These are phyloP conservation scores for Climacium dendroides DNA, from an alignment of 225 moss, liverwort and hornwort species.

Conservation along the genomic window DNA sequence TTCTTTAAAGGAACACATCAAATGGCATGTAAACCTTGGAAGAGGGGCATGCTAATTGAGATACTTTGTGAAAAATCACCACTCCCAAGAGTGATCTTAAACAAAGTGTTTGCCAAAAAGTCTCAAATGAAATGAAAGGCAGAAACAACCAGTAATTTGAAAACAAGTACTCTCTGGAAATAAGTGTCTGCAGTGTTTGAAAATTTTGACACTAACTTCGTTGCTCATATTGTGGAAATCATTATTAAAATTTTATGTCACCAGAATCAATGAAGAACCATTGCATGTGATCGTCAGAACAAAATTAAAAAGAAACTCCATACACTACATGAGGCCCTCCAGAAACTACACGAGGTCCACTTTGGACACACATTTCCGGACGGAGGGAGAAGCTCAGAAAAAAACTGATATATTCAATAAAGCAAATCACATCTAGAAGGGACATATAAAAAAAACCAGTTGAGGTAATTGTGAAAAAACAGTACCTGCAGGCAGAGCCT, in stretches of 20 bases:
- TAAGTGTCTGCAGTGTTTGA: not conserved
- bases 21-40: not conserved
- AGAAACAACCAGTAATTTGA: not conserved
- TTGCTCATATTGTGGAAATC: not conserved
- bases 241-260: not conserved
- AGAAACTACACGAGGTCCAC: not conserved
- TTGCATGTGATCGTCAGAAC: not conserved
- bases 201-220: not conserved
- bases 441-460: not conserved
- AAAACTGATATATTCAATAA: not conserved
- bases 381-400: not conserved
- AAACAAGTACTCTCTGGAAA: not conserved
- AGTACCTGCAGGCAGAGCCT: constrained; percentile 53
- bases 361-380: not conserved
- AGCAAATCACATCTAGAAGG: not conserved
- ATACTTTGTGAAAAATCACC: not conserved
- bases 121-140: not conserved
- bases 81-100: not conserved
- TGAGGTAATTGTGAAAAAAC: not conserved
- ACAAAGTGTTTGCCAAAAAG: not conserved
- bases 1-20: not conserved
- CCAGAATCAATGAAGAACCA: not conserved
- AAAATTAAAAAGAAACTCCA: not conserved
- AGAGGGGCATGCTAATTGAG: not conserved
- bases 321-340: not conserved